A percentile compares a stretch with the other conserved stretches of the same genome.
phyloP scores from a whole-genome alignment of 2,329 filamentous ascomycete species.

The Alternaria triticina region DNA sequence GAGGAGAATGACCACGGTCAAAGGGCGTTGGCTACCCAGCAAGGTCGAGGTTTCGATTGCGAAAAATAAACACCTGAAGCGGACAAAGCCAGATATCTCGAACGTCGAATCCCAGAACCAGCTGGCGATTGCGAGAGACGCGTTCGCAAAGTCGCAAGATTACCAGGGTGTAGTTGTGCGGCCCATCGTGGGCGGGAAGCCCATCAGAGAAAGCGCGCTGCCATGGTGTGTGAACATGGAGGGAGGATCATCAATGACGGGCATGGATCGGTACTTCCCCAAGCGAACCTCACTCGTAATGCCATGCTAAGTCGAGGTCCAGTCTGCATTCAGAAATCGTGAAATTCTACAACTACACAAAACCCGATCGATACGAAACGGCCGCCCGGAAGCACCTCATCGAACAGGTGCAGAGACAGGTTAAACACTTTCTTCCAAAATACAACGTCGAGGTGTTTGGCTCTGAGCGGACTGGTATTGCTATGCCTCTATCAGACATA shows the following conservation, averaged over 20 bases:
- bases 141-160: conserved; percentile 16
- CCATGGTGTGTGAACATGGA: conserved; percentile 24
- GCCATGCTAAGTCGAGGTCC: neutral
- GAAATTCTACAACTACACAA: conserved; percentile 35
- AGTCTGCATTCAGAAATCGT: conserved; percentile 38
- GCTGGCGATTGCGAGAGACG: conserved; percentile 8
- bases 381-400: conserved; percentile 45
- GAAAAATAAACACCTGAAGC: conserved; percentile 1
- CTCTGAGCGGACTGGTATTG: conserved; percentile 60
- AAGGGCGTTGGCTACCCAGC: neutral
- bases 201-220: conserved; percentile 13
- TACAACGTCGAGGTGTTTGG: conserved; percentile 56
- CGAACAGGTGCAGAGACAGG: conserved; percentile 34
- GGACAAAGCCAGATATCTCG: neutral
- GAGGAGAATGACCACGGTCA: conserved; percentile 1
- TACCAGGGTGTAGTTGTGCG: conserved; percentile 27
- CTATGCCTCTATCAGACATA: conserved; percentile 61
- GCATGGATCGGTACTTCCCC: conserved; percentile 13
- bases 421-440: conserved; percentile 26
- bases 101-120: conserved; percentile 3
- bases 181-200: conserved; percentile 6
- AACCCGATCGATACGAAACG: conserved; percentile 53
- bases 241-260: neutral
- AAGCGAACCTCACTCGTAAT: neutral
- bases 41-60: conserved; percentile 2